Base-by-base conservation (phyloP, 1,284 basidiomycete genomes). In the Pulchroboletus neoregius region DNA sequence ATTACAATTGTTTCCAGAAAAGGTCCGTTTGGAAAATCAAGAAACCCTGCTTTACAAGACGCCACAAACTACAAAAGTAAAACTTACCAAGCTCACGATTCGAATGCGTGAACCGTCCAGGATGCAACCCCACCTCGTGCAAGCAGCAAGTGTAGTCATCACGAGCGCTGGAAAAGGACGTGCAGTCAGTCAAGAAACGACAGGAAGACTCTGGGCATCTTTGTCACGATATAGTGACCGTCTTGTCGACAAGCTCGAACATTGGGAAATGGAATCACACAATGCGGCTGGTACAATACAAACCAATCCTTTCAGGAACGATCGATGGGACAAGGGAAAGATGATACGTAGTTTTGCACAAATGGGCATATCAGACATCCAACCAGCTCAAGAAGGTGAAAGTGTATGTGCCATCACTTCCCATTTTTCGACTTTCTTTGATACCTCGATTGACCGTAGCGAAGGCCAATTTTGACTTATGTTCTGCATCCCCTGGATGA, bases 291-390 rank as follows among this genome's bases (percentile, higher is more conserved):
- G 71, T 32, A 56, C 56, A 36, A 36, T 12, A 28, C 30, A 22
- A 33, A 12, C 69, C 59, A 68, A 72, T 47, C 56, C 76, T 36
- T 87, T 82, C 55, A 60, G 56, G 50, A 73, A 69, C 39, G 80
- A 74, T 11, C 71, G 58, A 51, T 89, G 85, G 82, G 89, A 91
- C 60, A 71, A 69, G 39, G 66, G 63, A 42, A 91, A 90, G 72
- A 91, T 91, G 88, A 80, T 91, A 36, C 68, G 74, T 46, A 78
- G 76, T 48, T 91, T 90, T 66, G 83, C 84, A 4, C 72, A 77
- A 52, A 67, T 91, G 64, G 78, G 76, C 2, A 55, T 66, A 3
- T 54, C 63, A 15, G 64, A 62, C 12, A 15, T 52, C 7, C 40
- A 46, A 23, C 31, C 43, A 6, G 28, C 9, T 7, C 45, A 36